Evolutionary conservation across 2,329 filamentous ascomycete species (phyloP), one percentile per base, ranked within the genome.

Genomic region (Cladosporium sp.): DNA sequence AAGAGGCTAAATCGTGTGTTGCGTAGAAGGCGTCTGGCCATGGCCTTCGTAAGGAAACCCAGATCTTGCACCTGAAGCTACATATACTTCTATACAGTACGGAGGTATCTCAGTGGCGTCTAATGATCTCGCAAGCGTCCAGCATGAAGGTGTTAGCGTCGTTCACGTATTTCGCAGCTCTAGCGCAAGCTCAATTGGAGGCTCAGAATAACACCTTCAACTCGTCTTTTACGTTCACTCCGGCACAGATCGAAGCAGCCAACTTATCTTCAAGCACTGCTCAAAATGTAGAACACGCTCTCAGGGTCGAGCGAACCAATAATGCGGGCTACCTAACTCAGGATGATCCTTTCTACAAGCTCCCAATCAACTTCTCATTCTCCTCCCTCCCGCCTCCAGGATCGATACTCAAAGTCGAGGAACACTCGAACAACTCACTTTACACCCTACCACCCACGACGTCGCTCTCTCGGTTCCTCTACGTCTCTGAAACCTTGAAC

Each of bases 401-500:
- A 4, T 63, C 67, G 1, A 60, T 79, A 9, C 65, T 80, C 22
- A 74, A 73, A 54, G 63, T 77, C 17, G 73, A 80, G 60, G 51
- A 67, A 6, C 58, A 66, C 60, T 78, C 76, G 4, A 70, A 77
- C 59, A 68, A 70, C 0, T 62, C 66, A 0, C 56, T 63, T 3
- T 80, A 75, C 64, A 73, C 74, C 1, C 57, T 79, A 2, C 72
- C 79, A 0, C 70, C 76, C 0, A 67, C 65, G n/a, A 65, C 74
- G 1, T 70, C 77, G 2, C 64, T 83, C 42, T 81, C 78, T 1
- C 75, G 79, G 13, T 73, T 83, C 60, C 60, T 80, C 2, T 83
- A 79, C 67, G 75, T 75, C 19, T 77, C 78, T 0, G 71, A 69
- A 19, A 74, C 72, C n/a, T 60, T 75, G 20, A 78, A 80, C 57